Evolutionary conservation across 768 basidiomycete genomes (phyloP), one percentile per base, ranked within the genome.

Genomic region (Hericium erinaceus): DNA sequence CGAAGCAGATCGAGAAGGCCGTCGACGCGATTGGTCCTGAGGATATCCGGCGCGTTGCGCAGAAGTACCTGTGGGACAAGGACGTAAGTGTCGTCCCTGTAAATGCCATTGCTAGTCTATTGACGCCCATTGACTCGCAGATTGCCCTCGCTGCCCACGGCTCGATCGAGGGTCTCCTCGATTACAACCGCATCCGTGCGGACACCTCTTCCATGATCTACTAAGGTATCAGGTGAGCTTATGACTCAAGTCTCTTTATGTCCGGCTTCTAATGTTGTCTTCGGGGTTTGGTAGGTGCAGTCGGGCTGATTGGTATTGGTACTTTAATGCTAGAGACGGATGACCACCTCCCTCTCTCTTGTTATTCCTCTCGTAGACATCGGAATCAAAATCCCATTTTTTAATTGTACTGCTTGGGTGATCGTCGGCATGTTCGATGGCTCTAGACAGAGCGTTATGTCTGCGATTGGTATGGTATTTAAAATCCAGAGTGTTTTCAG

Each of bases 61-160:
- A 91, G 77, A 95, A 92, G 77, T 97, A 97, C 72, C 80, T 97
- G 15, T 97, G 93, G 92, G 94, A 98, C 72, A 89, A 91, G 73
- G 94, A 97, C 72, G 89, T 92, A 68, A 66, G 22, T 22, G 22
- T 22, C 22, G 22, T 22, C 22, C 2, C 22, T 22, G 22, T 22
- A 22, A 22, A 22, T 22, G 22, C 2, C 22, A 22, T 22, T 22
- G 2, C 22, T 22, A 22, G 22, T 22, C 22, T 22, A 33, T 67
- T 15, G 28, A 51, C 24, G 26, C 2, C 39, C 39, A 54, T 13
- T 39, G 22, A 11, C 55, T 60, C 55, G 38, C 66, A 91, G 87
- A 77, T 94, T 62, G 85, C 93, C 2, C 72, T 98, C 48, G 92
- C 95, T 52, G 95, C 95, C 57, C 74, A 94, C 58, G 95, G 95